phyloP scores from a whole-genome alignment of 2,329 filamentous ascomycete genomes.

The Aspergillus brunneoviolaceus region DNA sequence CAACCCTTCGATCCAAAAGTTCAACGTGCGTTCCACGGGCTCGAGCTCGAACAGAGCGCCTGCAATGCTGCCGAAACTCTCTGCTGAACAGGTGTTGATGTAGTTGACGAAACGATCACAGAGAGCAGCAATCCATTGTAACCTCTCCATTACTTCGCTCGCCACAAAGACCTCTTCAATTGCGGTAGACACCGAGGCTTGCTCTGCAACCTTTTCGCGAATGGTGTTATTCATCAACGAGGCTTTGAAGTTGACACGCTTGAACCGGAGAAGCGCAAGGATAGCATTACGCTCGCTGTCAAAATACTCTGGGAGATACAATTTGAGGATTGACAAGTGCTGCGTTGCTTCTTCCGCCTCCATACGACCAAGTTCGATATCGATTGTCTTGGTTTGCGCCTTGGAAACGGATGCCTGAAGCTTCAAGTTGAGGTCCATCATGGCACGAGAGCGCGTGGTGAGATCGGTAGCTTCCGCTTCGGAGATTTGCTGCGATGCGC shows the following conservation, averaged over 20 bases:
- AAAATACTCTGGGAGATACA: conserved; percentile 85
- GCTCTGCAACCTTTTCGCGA: conserved; percentile 71
- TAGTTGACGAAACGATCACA: conserved; percentile 80
- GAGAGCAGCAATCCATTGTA: conserved; percentile 79
- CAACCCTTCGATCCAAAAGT: conserved; percentile 81
- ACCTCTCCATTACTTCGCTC: conserved; percentile 79
- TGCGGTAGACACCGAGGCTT: conserved; percentile 62
- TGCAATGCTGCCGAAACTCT: conserved; percentile 76
- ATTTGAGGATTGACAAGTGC: conserved; percentile 82
- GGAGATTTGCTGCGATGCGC: conserved; percentile 85
- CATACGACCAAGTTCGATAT: conserved; percentile 80
- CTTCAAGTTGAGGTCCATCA: conserved; percentile 96
- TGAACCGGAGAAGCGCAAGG: conserved; percentile 84
- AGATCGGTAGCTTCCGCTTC: conserved; percentile 91
- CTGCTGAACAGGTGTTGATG: conserved; percentile 73
- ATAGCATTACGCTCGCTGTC: conserved; percentile 79
- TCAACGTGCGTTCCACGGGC: conserved; percentile 84
- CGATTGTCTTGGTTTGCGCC: conserved; percentile 90
- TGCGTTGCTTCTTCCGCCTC: conserved; percentile 86
- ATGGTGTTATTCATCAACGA: conserved; percentile 74
- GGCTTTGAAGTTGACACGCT: conserved; percentile 84
- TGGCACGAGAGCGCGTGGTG: conserved; percentile 80
- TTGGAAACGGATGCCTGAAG: conserved; percentile 87
- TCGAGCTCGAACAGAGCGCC: conserved; percentile 83
- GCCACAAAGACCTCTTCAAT: conserved; percentile 76